Evolutionary conservation across 2,329 filamentous ascomycete species (phyloP).

Genomic region (Sclerotinia nivalis): DNA sequence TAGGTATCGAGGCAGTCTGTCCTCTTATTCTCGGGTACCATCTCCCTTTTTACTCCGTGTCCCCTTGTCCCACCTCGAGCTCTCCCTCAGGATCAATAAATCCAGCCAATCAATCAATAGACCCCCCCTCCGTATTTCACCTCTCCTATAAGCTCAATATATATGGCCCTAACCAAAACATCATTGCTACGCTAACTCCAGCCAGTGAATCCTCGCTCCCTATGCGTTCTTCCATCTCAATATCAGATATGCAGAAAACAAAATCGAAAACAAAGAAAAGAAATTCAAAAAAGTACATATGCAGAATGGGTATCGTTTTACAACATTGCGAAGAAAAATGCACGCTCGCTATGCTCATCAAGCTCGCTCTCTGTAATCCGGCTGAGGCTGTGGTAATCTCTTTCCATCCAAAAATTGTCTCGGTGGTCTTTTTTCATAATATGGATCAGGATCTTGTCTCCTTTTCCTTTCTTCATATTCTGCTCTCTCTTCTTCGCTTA

Average conservation of each 20-base stretch:
- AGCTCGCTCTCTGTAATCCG: background rate
- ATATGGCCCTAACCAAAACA: background rate
- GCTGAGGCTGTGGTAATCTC: constrained; percentile 25
- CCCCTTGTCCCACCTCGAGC: background rate
- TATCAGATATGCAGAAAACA: background rate
- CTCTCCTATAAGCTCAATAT: background rate
- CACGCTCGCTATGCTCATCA: constrained; percentile 21
- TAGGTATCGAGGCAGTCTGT: background rate
- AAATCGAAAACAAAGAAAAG: background rate
- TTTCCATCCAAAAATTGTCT: constrained; percentile 36
- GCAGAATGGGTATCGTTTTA: constrained; percentile 24
- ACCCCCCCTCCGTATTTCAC: background rate
- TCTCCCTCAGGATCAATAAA: background rate
- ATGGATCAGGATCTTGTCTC: constrained; percentile 27
- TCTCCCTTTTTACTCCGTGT: background rate
- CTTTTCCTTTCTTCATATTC: constrained; percentile 57
- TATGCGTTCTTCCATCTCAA: background rate
- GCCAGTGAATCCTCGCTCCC: background rate
- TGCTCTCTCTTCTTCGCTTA: constrained; percentile 63
- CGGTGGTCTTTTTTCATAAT: constrained; percentile 25
- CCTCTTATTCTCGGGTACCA: background rate
- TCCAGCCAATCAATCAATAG: background rate
- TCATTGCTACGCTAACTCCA: constrained; percentile 9
- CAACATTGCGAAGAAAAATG: constrained; percentile 11
- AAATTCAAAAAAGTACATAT: constrained; percentile 12